phyloP scores from a whole-genome alignment of 192 early-diverging fungal genomes.

The Backusella morwellensis region DNA sequence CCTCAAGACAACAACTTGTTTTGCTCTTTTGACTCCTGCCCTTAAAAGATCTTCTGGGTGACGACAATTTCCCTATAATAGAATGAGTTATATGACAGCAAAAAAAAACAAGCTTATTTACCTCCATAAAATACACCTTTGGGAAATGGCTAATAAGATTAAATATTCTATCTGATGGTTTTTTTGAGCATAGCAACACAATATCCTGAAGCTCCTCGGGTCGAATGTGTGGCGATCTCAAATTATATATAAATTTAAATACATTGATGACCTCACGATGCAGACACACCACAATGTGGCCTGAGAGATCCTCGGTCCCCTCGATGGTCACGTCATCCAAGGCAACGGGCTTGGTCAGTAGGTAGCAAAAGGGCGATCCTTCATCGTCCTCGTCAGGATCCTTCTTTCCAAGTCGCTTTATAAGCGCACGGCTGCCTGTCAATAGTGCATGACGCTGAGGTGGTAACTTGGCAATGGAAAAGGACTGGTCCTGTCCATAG shows the following conservation, averaged over 20 bases:
- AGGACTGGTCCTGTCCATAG: not conserved
- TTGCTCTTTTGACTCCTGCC: slow-evolving; percentile 44
- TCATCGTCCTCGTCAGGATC: not conserved
- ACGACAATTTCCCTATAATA: slow-evolving; percentile 46
- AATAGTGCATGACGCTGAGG: slow-evolving; percentile 16
- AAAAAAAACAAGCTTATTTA: slow-evolving; percentile 3
- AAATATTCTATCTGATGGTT: slow-evolving; percentile 34
- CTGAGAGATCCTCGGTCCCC: not conserved
- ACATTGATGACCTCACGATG: slow-evolving; percentile 36
- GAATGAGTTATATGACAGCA: slow-evolving; percentile 22
- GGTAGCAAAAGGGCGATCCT: slow-evolving; percentile 1
- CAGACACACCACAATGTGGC: slow-evolving; percentile 43
- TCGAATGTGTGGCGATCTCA: slow-evolving; percentile 32
- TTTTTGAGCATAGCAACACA: slow-evolving; percentile 37
- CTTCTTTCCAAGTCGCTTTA: slow-evolving; percentile 4
- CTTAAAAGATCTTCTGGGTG: slow-evolving; percentile 44
- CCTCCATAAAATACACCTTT: slow-evolving; percentile 39
- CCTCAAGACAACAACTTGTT: slow-evolving; percentile 44
- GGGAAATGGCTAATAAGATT: slow-evolving; percentile 40
- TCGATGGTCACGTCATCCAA: slow-evolving; percentile 11
- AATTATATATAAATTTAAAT: slow-evolving; percentile 27
- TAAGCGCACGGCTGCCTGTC: slow-evolving; percentile 11
- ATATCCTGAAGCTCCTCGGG: slow-evolving; percentile 42
- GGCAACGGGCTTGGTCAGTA: not conserved
- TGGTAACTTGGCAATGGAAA: not conserved